Evolutionary conservation across 2,329 filamentous ascomycete species (phyloP), one percentile per base, ranked within the genome.

Genomic region (Escovopsis sp.): DNA sequence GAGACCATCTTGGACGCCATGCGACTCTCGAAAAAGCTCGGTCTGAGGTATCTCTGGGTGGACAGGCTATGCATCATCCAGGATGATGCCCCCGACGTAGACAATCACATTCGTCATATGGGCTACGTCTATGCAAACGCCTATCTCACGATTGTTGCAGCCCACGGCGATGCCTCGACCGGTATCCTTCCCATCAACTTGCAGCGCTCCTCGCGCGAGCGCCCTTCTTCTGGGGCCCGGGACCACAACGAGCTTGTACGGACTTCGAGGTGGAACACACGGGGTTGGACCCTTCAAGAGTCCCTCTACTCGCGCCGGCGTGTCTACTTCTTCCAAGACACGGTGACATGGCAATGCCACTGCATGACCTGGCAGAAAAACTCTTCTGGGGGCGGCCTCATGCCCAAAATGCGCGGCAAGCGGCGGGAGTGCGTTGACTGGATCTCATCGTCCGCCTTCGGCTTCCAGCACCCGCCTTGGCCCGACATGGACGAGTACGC

Each of bases 401-500:
- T 57, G 43, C 58, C 58, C 45, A 50, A 55, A 27, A 43, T 58
- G 4, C 53, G 57, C 7, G 55, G 58, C 5, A 55, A 51, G 14
- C 55, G 53, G 7, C 51, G 56, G 30, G 53, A 53, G 11, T 66
- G 63, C 42, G 49, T 45, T 5, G 55, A 55, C 29, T 47, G 51
- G n/a, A 38, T 64, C 12, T 53, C 55, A 0, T 47, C 52, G 8
- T 54, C 64, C 1, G 52, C 50, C 0, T 55, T 64, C 44, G 64
- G 53, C 13, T 67, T 57, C 37, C 58, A 58, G 33, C 65, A 67
- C 37, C 43, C 62, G 3, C 55, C 61, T 9, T 67, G 65, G 65
- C 65, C 65, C 1, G 65, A 68, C 47, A 51, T 68, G 44, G 64
- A 68, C 44, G 65, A 67, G 44, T 68, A 62, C 45, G 59, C 64